Conservation (phyloP, 2,329 filamentous ascomycete species). For the Gnomoniopsis smithogilvyi region DNA sequence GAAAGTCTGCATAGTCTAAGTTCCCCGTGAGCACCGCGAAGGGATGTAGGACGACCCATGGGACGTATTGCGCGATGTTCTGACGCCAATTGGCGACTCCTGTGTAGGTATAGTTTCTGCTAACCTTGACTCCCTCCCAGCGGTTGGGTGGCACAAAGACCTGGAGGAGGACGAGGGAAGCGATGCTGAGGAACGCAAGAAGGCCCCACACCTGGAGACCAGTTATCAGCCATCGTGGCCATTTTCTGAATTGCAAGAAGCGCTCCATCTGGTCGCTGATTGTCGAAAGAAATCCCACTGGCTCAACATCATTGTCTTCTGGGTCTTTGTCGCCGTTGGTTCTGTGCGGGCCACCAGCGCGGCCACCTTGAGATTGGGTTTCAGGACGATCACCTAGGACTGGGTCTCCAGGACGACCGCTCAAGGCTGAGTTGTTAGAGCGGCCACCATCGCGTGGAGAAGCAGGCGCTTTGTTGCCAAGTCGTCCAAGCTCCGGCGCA, state of each 20-base stretch:
- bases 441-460: too few species aligned
- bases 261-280: neutral
- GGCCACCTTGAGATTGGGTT: neutral
- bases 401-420: neutral
- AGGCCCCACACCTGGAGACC: conserved; percentile 6
- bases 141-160: neutral
- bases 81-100: conserved; percentile 11
- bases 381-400: neutral
- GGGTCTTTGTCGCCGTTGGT: neutral
- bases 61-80: conserved; percentile 11
- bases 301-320: neutral
- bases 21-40: conserved; percentile 13
- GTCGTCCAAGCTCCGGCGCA: neutral
- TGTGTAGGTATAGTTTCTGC: neutral
- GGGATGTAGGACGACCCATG: conserved; percentile 15
- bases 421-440: neutral
- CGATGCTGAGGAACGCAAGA: neutral
- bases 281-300: neutral
- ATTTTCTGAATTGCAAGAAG: too few species aligned
- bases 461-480: too few species aligned
- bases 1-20: conserved; percentile 13
- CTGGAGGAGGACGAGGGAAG: conserved; percentile 6
- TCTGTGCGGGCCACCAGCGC: neutral
- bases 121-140: conserved; percentile 14
- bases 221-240: neutral